Evolutionary conservation across 2,329 filamentous ascomycete species (phyloP), one percentile per base, ranked within the genome.

Genomic region (Penicillium sumatraense): DNA sequence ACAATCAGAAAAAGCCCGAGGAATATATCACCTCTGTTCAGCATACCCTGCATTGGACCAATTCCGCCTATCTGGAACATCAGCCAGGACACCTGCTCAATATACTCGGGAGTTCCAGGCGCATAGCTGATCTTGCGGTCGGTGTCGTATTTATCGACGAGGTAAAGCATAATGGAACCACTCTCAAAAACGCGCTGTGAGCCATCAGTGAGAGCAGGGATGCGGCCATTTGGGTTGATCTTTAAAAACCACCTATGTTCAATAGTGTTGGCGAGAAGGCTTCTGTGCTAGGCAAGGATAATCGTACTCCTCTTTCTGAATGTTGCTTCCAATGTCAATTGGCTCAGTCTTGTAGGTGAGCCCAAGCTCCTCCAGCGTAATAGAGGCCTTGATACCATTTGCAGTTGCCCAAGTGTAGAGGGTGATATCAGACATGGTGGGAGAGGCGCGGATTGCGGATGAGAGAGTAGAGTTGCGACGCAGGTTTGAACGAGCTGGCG

Each of bases 151-250:
- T 72, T 72, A 21, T 77, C 70, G 35, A 64, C 68, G 9, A 81
- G 68, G 52, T 81, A 81, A 21, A 77, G 67, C 71, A 80, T 73
- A 44, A 81, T 76, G 1, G 76, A 70, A 5, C 75, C 77, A 44
- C 74, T 75, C 57, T 81, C 78, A 58, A 81, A 81, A 31, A 80
- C 67, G 2, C 72, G 67, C 63, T 73, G 59, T 1, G 64, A 56
- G 35, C 69, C 68, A 61, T 81, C 78, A 26, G 72, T 67, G 40
- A 81, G 69, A 16, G 77, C 78, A 16, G 78, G 78, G 50, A 80
- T 80, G 31, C 78, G 75, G 27, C 78, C 79, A 59, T 80, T 80
- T 14, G 78, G 78, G 54, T 80, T 80, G 54, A 80, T 78, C 41
- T 76, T 71, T 41, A 80, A 58, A 61, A 75, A 81, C 76, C 77